Evolutionary conservation across 768 basidiomycete genomes (phyloP), one percentile per base, ranked within the genome.

Genomic region (Podaxis rugospora): DNA sequence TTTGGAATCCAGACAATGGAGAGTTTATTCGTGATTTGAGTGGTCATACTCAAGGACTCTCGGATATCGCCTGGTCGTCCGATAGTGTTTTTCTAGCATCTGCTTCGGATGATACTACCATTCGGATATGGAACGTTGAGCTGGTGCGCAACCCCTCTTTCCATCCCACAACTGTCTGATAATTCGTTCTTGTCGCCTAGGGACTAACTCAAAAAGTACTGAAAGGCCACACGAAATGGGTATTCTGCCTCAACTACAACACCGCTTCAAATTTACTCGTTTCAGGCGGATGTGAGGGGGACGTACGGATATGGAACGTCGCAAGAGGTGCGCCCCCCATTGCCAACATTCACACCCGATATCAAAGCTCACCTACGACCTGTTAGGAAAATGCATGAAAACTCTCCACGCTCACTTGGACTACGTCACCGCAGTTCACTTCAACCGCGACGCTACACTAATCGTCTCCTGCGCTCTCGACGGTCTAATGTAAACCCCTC

Each of bases 171-270:
- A 39, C 49, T 40, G 18, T 52, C 50, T 37, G 39, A 51, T 40
- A 32, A 32, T 47, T 60, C 55, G 21, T 39, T 10, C 14, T 39
- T 40, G 39, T 59, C 7, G 32, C 32, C 60, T 63, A 92, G 90
- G 90, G 91, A 7, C 66, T 87, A 23, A 87, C 86, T 2, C 83
- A 84, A 35, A 90, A 90, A 69, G 76, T 79, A 5, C 77, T 98
- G 13, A 87, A 83, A 62, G 92, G 92, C 0, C 96, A 98, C 68
- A 83, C 89, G 4, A 92, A 87, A 66, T 90, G 85, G 71, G 93
- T 98, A 2, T 94, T 97, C 68, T 95, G 93, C 68, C 79, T 98
- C 13, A 93, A 95, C 67, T 98, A 93, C 73, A 95, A 94, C 69
- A 85, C 87, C 1, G 80, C 90, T 27, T 91, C 92, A 5, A 94